Evolutionary conservation across 805 yeast species (phyloP).

Genomic region (Isabelozyma gotoi): DNA sequence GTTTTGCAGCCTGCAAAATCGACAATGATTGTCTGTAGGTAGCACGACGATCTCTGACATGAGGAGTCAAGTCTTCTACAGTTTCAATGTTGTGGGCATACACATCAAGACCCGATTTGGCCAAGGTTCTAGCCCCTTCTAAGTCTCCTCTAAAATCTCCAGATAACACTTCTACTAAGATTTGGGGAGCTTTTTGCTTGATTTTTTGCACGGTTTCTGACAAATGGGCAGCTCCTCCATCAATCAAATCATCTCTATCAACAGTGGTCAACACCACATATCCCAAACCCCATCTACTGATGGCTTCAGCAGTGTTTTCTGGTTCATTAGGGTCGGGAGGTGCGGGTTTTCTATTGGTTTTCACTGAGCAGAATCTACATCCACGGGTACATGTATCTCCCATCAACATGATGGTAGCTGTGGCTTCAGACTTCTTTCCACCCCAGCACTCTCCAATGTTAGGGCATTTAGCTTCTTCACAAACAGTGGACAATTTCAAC

Average conservation of each 20-base stretch:
- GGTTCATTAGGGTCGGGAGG: slow-evolving; percentile 96
- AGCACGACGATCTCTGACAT: slow-evolving; percentile 94
- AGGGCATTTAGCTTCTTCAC: slow-evolving; percentile 99
- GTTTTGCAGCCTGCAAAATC: slow-evolving; percentile 80
- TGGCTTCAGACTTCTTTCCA: slow-evolving; percentile 89
- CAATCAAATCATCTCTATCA: slow-evolving; percentile 90
- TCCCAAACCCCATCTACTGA: slow-evolving; percentile 96
- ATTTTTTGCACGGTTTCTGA: slow-evolving; percentile 83
- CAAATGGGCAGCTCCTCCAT: slow-evolving; percentile 92
- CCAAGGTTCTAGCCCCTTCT: slow-evolving; percentile 75
- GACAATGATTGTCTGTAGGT: slow-evolving; percentile 84
- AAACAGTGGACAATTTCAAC: slow-evolving; percentile 87
- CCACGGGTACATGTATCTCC: slow-evolving; percentile 99
- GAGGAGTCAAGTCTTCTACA: slow-evolving; percentile 92
- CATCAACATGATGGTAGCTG: slow-evolving; percentile 95
- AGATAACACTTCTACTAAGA: slow-evolving; percentile 86
- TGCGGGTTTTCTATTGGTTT: slow-evolving; percentile 84
- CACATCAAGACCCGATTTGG: slow-evolving; percentile 86
- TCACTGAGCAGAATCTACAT: slow-evolving; percentile 97
- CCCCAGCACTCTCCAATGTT: slow-evolving; percentile 99
- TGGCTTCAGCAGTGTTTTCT: slow-evolving; percentile 96
- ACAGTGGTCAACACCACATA: slow-evolving; percentile 97
- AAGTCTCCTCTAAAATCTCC: slow-evolving; percentile 96
- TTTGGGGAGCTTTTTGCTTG: slow-evolving; percentile 85
- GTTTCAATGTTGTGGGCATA: slow-evolving; percentile 97